These are phyloP conservation scores for Skeletonema grethae DNA, from an alignment of 108 stramenopile genomes.

Conservation along the genomic window DNA sequence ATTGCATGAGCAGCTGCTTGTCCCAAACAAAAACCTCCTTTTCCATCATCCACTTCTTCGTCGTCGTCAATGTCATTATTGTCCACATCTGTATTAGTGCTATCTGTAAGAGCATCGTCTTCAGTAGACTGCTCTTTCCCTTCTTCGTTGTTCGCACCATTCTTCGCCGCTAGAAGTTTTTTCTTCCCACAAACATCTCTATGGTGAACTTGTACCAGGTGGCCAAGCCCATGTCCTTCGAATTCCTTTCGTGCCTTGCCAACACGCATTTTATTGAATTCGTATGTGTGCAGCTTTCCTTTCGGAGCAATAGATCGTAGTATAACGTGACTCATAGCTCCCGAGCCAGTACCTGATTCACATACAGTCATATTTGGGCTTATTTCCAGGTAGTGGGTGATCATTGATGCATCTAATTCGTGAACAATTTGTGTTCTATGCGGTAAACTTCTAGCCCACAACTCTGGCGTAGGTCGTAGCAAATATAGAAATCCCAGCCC, in stretches of 20 bases:
- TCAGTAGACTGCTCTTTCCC: constrained; percentile 1
- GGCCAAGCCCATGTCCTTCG: constrained; percentile 68
- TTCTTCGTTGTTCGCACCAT: constrained; percentile 8
- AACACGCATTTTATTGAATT: constrained; percentile 89
- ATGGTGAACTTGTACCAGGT: constrained; percentile 76
- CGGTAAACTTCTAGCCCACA: constrained; percentile 83
- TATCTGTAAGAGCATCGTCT: neutral
- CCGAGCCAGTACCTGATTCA: constrained; percentile 92
- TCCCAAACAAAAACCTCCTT: constrained; percentile 72
- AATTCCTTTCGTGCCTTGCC: constrained; percentile 85
- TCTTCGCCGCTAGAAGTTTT: neutral
- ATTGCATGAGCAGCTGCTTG: constrained; percentile 83
- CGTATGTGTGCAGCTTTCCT: constrained; percentile 91
- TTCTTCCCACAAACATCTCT: constrained; percentile 87
- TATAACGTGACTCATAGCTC: constrained; percentile 84
- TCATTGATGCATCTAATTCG: constrained; percentile 85
- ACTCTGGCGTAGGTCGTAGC: constrained; percentile 89
- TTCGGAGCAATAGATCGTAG: constrained; percentile 85
- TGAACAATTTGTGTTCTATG: constrained; percentile 96
- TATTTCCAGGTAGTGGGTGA: constrained; percentile 79
- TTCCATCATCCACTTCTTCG: constrained; percentile 31
- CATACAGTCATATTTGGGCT: constrained; percentile 87
- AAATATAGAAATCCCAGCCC: constrained; percentile 84
- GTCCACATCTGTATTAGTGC: neutral
- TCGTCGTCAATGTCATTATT: constrained; percentile 7